Evolutionary conservation across 441 rosid genomes (phyloP).

Genomic region (Adansonia madagascariensis): DNA sequence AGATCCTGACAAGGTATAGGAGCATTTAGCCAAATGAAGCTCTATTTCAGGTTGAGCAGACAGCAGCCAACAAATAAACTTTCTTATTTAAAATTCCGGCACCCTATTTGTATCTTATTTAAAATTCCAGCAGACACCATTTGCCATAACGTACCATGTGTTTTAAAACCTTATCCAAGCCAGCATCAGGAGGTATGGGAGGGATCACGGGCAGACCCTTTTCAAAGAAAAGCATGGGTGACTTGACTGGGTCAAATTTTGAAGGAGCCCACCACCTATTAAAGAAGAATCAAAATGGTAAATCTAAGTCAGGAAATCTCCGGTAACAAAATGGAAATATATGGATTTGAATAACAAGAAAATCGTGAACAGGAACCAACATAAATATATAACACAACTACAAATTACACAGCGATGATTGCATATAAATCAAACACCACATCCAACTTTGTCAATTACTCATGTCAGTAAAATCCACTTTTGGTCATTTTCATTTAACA

Average conservation of each 20-base stretch:
- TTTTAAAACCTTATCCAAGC: constrained; percentile 69
- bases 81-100: neutral
- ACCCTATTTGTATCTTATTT: neutral
- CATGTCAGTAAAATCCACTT: neutral
- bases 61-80: neutral
- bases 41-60: neutral
- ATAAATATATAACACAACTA: neutral
- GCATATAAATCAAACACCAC: neutral
- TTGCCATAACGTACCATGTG: constrained; percentile 55
- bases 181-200: constrained; percentile 59
- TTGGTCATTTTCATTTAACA: neutral
- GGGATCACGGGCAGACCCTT: constrained; percentile 69
- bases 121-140: neutral
- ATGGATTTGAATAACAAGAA: constrained; percentile 9
- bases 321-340: neutral
- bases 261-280: constrained; percentile 96
- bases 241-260: constrained; percentile 78
- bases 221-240: constrained; percentile 94
- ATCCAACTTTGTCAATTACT: neutral
- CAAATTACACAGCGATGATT: neutral
- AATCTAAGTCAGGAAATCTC: constrained; percentile 19
- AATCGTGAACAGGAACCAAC: neutral
- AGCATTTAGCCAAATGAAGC: neutral
- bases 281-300: constrained; percentile 21
- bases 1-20: neutral